Conservation (phyloP, 139 green algal species). For the Chlorella sorokiniana region DNA sequence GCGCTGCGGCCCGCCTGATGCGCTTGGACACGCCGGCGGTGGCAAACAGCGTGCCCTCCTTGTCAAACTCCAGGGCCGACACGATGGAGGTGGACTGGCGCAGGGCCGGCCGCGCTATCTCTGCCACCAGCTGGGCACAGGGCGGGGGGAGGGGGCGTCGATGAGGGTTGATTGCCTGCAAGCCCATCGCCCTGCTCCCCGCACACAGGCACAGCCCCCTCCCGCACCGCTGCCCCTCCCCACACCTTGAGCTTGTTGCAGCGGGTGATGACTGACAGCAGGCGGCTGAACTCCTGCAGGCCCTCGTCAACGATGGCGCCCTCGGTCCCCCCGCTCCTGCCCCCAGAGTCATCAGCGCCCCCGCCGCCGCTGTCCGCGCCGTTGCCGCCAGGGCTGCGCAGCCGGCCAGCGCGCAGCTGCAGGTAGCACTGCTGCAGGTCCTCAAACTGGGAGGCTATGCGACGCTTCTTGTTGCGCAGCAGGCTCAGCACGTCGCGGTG, state of each 20-base stretch:
- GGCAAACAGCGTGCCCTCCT: slow-evolving; percentile 62
- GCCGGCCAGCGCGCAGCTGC: slow-evolving; percentile 32
- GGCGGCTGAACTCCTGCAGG: slow-evolving; percentile 59
- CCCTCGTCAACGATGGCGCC: slow-evolving; percentile 38
- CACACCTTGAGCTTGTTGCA: slow-evolving; percentile 51
- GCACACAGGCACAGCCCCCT: not conserved
- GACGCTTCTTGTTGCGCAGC: slow-evolving; percentile 56
- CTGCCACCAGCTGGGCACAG: slow-evolving; percentile 49
- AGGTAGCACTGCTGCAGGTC: slow-evolving; percentile 77
- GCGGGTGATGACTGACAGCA: slow-evolving; percentile 63
- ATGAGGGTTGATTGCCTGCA: not conserved
- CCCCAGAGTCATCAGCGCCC: not conserved
- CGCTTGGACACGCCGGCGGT: slow-evolving; percentile 75
- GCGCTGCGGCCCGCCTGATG: slow-evolving; percentile 40
- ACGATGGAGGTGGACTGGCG: slow-evolving; percentile 56
- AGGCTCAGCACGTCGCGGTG: slow-evolving; percentile 29
- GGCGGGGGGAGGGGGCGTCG: not conserved
- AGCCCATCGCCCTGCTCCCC: not conserved
- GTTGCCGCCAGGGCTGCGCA: not conserved
- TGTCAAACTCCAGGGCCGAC: slow-evolving; percentile 74
- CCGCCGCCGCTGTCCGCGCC: not conserved
- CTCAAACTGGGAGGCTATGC: slow-evolving; percentile 73
- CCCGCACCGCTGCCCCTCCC: not conserved
- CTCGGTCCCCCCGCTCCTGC: not conserved
- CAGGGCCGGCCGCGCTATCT: slow-evolving; percentile 45